Base-by-base conservation (phyloP, 2,329 filamentous ascomycete genomes). In the Metarhizium robertsii region DNA sequence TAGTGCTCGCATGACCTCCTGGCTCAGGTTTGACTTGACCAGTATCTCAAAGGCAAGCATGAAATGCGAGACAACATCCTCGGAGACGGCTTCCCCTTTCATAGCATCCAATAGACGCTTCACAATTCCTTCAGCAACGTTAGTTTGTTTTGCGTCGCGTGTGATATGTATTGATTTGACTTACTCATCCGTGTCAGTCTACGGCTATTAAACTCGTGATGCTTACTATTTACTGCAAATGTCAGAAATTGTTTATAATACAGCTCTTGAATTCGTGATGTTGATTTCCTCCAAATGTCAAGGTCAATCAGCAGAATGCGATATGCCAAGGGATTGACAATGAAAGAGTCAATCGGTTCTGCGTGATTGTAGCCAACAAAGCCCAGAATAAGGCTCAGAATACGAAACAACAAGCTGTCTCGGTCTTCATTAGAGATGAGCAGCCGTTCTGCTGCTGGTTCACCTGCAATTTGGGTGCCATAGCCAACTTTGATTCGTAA, bases 261-360 rank as follows among this genome's bases (percentile, higher is more conserved):
- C 29, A 96, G 76, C 63, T 88, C 86, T 65, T 96, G 90, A 0
- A 92, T 89, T 18, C 85, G 79, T 5, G 83, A 68, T 38, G 88
- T 86, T 25, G 88, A 88, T 69, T 84, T 86, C 60, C 92, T 83
- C 94, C 94, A 99, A 20, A 92, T 87, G 64, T 96, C 92, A 61
- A 95, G 83, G 69, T 99, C 94, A 54, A 97, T 89, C 32, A 99
- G 78, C 18, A 99, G 77, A 38, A 96, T 86, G 49, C 94, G 86
- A 70, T 97, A 99, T 4, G 92, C 94, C 59, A 99, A 79, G 0
- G 94, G 92, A 64, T 99, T 99, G 62, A 95, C 88, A 66, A 99
- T 95, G 63, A 96, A 89, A 1, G 92, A 96, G 56, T 92, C 86
- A 56, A 90, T 83, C 0, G 91, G 89, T 38, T 85, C 79, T n/a